Evolutionary conservation across 1,139 yeast genomes (phyloP).

Genomic region (Kurtzmaniella natalensis): DNA sequence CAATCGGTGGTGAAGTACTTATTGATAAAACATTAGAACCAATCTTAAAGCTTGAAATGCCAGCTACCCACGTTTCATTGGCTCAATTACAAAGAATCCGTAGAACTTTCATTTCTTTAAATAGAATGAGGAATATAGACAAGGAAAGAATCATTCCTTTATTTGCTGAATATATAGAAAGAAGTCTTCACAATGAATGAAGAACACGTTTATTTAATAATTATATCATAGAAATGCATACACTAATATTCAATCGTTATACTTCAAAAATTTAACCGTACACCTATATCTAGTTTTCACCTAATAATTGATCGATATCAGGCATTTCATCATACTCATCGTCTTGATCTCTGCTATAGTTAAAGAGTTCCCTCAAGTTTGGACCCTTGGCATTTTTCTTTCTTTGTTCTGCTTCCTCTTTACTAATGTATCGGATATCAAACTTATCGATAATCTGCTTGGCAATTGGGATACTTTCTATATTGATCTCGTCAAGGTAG

Average conservation of each 20-base stretch:
- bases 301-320: conserved; percentile 28
- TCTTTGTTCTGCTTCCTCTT: conserved; percentile 11
- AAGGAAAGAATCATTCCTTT: conserved; percentile 60
- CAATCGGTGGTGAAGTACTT: conserved; percentile 49
- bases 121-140: conserved; percentile 73
- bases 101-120: conserved; percentile 74
- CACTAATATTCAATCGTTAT: not conserved
- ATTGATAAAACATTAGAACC: conserved; percentile 25
- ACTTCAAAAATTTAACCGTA: not conserved
- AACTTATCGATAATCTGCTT: conserved; percentile 18
- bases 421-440: conserved; percentile 16
- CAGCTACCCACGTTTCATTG: conserved; percentile 57
- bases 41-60: conserved; percentile 53
- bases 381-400: conserved; percentile 13
- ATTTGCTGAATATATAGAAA: conserved; percentile 71
- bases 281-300: not conserved
- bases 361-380: conserved; percentile 10
- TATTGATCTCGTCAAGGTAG: conserved; percentile 17
- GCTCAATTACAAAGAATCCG: conserved; percentile 82
- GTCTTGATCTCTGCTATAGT: conserved; percentile 18
- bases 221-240: no score
- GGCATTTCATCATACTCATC: conserved; percentile 27
- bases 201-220: no score
- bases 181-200: conserved; percentile 37
- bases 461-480: conserved; percentile 12